phyloP scores from a whole-genome alignment of 2,329 filamentous ascomycete genomes.

The Rugonectria rugulosa region DNA sequence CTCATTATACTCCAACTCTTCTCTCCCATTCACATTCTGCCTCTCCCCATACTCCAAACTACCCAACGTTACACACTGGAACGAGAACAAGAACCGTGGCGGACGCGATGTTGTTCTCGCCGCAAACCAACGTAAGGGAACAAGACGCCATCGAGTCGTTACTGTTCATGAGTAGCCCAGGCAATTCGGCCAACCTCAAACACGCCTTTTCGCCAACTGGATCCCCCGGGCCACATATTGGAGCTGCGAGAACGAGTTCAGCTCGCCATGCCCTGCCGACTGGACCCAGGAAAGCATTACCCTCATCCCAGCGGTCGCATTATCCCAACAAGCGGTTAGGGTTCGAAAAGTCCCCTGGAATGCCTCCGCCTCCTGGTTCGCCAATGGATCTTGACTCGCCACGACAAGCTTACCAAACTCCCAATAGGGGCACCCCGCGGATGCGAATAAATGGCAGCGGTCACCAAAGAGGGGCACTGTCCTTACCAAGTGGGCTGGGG shows the following conservation, averaged over 20 bases:
- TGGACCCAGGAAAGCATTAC: constrained; percentile 60
- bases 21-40: constrained; percentile 58
- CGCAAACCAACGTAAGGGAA: constrained; percentile 70
- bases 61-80: constrained; percentile 40
- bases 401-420: constrained; percentile 38
- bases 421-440: constrained; percentile 50
- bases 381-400: constrained; percentile 58
- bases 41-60: constrained; percentile 54
- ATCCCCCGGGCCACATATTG: constrained; percentile 43
- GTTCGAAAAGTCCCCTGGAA: constrained; percentile 56
- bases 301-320: constrained; percentile 55
- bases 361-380: constrained; percentile 45
- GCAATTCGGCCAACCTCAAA: constrained; percentile 71
- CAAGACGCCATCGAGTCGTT: constrained; percentile 84
- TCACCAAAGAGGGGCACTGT: constrained; percentile 51
- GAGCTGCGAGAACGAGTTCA: constrained; percentile 24
- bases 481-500: constrained; percentile 58
- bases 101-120: constrained; percentile 69
- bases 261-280: constrained; percentile 52
- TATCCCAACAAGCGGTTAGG: constrained; percentile 54
- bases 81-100: constrained; percentile 45
- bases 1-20: constrained; percentile 57
- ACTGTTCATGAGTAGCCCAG: constrained; percentile 82
- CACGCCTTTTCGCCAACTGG: constrained; percentile 58
- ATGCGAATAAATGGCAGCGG: constrained; percentile 52